Evolutionary conservation across 805 yeast species (phyloP), one percentile per base, ranked within the genome.

Genomic region (Yarrowia divulgata): DNA sequence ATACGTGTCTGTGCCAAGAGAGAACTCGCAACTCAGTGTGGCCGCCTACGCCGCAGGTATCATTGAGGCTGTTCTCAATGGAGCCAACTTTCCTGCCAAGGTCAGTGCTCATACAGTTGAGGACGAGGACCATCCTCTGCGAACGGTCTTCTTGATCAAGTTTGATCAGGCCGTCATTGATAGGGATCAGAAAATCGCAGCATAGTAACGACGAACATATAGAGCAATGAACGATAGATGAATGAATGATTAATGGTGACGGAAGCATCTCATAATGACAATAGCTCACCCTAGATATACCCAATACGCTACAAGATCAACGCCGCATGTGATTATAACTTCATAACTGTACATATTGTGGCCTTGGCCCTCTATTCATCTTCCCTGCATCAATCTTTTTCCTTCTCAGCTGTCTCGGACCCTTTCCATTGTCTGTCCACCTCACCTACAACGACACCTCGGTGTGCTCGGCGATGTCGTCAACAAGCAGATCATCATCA

Each of bases 91-190:
- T 75, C 87, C 84, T 68, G 93, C 94, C 14, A 82, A 80, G 57
- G 97, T 92, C 8, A 85, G 90, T n/a, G 97, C 97, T 0, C 97
- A 92, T 75, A 83, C 88, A 0, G 91, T 88, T 18, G 90, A 90
- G 1, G 78, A 83, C 2, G 89, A 84, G 1, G 85, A 82, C 3
- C 75, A 74, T 40, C 92, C 94, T 0, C 77, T 83, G 70, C 79
- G 91, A 70, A 91, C 97, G 0, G 93, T 92, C 0, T 91, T 88
- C 73, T 81, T 91, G 71, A 84, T 91, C 50, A 88, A 89, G 73
- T 89, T 91, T 70, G 90, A 89, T 35, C 70, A 71, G 13, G 40
- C 35, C 13, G 74, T 72, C 16, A 63, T 73, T 42, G 73, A 73
- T 42, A 66, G 75, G 19, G 74, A 72, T 45, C 35, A 23, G 48